Base-by-base conservation (phyloP, 345 rosid genomes). In the Gossypium australe region DNA sequence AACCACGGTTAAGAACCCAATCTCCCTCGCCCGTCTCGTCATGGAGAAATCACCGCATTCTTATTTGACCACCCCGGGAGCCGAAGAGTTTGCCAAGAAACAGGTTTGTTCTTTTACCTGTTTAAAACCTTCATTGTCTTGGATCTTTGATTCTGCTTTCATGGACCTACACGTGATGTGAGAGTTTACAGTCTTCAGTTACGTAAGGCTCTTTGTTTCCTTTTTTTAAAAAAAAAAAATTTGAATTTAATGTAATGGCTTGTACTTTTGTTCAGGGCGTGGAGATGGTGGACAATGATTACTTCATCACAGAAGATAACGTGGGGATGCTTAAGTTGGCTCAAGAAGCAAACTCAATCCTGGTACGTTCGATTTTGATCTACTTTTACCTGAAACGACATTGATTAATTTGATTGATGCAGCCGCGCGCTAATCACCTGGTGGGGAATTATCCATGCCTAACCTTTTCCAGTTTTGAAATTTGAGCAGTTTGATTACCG, bases 31-130 rank as follows among this genome's bases (percentile, higher is more conserved):
- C 57, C 90, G 98, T 9, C 94, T 92, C 44, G 97, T 92, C 51
- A 94, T 94, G 98, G 98, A 94, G 11, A 91, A 87, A 77, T 94
- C 98, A 71, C 98, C 98, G 2, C 98, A 94, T 81, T 94, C 98
- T 27, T 94, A 92, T 78, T 89, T 92, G 12, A 97, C 91, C 72
- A 92, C 89, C 83, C 76, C 89, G 0, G 98, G 98, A 52, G 98
- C 98, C n/a, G 97, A 92, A 78, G 96, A 87, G 11, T 94, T 94
- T 75, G 98, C 97, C 44, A 78, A 90, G 13, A 89, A 84, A 55
- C 98, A 92, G 90, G 98, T 86, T 2, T 27, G 72, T 18, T 48
- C 16, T 22, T 80, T 78, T 41, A 48, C 18, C 10, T 56, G 65
- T 75, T 78, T 75, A 8, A 18, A 18, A 51, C 82, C 47, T 9